Base-by-base conservation (phyloP, 2,329 filamentous ascomycete genomes). In the Alternaria triticimaculans region DNA sequence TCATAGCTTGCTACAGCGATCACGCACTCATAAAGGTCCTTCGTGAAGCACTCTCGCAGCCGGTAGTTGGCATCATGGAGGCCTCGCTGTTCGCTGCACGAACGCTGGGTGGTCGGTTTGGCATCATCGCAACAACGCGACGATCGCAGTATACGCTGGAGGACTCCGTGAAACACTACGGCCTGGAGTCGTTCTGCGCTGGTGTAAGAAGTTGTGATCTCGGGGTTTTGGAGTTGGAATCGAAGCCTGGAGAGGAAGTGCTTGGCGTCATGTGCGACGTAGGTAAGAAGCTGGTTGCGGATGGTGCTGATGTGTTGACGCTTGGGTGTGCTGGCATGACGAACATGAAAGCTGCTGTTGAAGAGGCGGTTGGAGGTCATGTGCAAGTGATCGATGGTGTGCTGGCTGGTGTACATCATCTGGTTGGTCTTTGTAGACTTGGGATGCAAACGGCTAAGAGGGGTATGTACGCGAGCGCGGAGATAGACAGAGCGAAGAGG, bases 311-410 rank as follows among this genome's bases (percentile, higher is more conserved):
- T 63, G 80, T 80, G 4, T 61, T 84, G 20, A 73, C 80, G 6
- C 68, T 86, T 25, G 84, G 84, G 0, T 86, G 84, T 68, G 83
- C 84, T 15, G 84, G 84, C 0, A 85, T 86, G 84, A 80, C 80
- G 10, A 82, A 80, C 44, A 74, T 86, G 77, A 82, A 82, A 56
- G 57, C 72, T 23, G 81, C 81, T 5, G 83, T 85, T 45, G 82
- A 85, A 65, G 75, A 82, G 26, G 83, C 80, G 0, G 85, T 87
- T 0, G 80, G 79, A 0, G 76, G 80, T 28, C 78, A 80, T 49
- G 81, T 84, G 30, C 84, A 84, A 71, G 83, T 87, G 8, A 78
- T 87, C 25, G 85, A 87, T 75, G 84, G 84, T 0, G 85, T 87
- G 1, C 80, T 82, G 25, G 80, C 82, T 9, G 83, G 83, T 0